These are phyloP conservation scores for Fusarium metavorans DNA, from an alignment of 2,329 filamentous ascomycete genomes.

Conservation along the genomic window DNA sequence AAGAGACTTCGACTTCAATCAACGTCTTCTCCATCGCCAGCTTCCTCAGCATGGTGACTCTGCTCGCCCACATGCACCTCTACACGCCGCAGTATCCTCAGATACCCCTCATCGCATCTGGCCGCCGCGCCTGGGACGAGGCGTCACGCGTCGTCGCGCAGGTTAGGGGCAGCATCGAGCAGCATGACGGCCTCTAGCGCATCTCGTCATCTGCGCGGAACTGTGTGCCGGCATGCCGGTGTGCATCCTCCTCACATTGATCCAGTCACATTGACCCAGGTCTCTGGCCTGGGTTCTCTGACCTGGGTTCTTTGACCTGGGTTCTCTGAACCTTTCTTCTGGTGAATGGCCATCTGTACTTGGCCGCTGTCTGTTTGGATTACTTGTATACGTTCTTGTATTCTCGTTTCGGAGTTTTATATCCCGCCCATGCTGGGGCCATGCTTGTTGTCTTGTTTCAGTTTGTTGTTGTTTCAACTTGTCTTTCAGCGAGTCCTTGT, in stretches of 20 bases:
- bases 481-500: not conserved
- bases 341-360: not conserved
- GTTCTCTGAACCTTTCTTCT: too few relatives aligned
- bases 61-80: constrained; percentile 75
- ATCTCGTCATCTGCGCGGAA: not conserved
- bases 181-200: constrained; percentile 42
- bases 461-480: not conserved
- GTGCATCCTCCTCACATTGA: not conserved
- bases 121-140: constrained; percentile 51
- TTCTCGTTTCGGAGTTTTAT: constrained; percentile 17
- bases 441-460: constrained; percentile 5
- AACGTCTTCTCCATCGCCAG: constrained; percentile 81
- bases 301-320: too few relatives aligned
- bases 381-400: constrained; percentile 6
- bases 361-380: not conserved
- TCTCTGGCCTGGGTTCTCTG: too few relatives aligned
- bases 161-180: constrained; percentile 45
- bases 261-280: too few relatives aligned
- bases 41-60: constrained; percentile 79
- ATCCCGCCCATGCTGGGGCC: constrained; percentile 23
- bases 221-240: not conserved
- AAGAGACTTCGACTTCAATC: constrained; percentile 82
- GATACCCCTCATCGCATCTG: constrained; percentile 66
- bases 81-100: constrained; percentile 71
- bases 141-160: constrained; percentile 44